Conservation (phyloP, 2,329 filamentous ascomycete genomes). For the Clarireedia monteithiana region DNA sequence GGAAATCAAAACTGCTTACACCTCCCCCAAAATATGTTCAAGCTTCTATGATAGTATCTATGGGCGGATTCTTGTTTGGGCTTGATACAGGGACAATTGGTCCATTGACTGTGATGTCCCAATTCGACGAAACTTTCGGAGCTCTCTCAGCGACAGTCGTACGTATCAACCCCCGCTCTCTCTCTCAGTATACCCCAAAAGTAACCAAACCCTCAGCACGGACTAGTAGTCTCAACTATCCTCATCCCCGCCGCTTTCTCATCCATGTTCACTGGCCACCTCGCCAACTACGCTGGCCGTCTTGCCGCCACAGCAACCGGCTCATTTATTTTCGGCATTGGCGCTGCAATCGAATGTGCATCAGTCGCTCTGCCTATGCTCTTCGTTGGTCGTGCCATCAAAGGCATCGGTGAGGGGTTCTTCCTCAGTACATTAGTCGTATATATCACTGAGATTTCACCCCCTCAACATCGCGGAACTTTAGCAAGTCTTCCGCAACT, state of each 20-base stretch:
- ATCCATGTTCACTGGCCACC: constrained; percentile 48
- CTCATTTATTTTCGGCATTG: constrained; percentile 42
- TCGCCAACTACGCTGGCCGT: constrained; percentile 45
- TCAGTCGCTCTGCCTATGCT: constrained; percentile 43
- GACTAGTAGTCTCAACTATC: constrained; percentile 51
- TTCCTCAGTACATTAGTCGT: constrained; percentile 50
- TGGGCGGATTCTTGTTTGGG: constrained; percentile 24
- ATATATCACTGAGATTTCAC: constrained; percentile 55
- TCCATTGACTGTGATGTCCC: constrained; percentile 42
- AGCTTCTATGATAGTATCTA: constrained; percentile 21
- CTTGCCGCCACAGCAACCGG: constrained; percentile 42
- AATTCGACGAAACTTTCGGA: constrained; percentile 39
- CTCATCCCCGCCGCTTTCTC: constrained; percentile 49
- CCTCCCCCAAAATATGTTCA: constrained; percentile 23
- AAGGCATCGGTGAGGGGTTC: constrained; percentile 51
- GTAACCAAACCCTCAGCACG: constrained; percentile 29
- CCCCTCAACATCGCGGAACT: constrained; percentile 39
- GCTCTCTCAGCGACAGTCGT: constrained; percentile 39
- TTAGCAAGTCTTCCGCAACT: constrained; percentile 47
- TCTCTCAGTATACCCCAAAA: not conserved
- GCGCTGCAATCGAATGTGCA: constrained; percentile 44
- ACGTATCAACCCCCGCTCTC: not conserved
- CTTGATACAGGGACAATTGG: constrained; percentile 44
- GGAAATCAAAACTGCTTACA: not conserved
- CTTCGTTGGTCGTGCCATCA: constrained; percentile 44